phyloP scores from a whole-genome alignment of 2,329 filamentous ascomycete species.

The Myriosclerotinia scirpicola region DNA sequence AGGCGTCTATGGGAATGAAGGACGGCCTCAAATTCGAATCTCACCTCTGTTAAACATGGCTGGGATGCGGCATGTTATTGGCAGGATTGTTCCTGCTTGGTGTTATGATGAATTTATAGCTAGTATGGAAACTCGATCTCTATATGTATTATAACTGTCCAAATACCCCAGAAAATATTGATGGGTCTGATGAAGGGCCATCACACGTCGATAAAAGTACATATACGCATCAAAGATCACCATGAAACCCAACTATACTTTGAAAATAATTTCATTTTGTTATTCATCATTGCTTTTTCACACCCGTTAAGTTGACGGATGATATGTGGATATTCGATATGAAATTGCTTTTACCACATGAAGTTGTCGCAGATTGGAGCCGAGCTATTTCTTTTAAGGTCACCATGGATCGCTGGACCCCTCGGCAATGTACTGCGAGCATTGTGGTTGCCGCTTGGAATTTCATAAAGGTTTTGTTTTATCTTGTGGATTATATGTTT shows the following conservation, averaged over 20 bases:
- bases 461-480: too few species aligned
- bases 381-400: neutral
- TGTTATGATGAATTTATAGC: slow-evolving; percentile 11
- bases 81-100: neutral
- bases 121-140: neutral
- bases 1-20: slow-evolving; percentile 14
- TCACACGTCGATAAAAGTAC: neutral
- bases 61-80: neutral
- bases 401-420: too few species aligned
- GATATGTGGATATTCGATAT: neutral
- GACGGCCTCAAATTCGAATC: slow-evolving; percentile 10
- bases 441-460: too few species aligned
- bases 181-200: neutral
- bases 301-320: neutral
- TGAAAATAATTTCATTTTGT: neutral
- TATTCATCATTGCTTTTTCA: neutral
- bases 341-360: neutral
- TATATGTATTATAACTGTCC: slow-evolving; percentile 8
- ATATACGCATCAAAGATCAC: neutral
- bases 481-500: too few species aligned
- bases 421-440: too few species aligned
- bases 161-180: neutral
- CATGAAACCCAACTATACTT: neutral
- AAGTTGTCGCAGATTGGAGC: neutral
- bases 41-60: slow-evolving; percentile 14